Evolutionary conservation across 768 basidiomycete species (phyloP).

Genomic region (Pulveroboletus sp.): DNA sequence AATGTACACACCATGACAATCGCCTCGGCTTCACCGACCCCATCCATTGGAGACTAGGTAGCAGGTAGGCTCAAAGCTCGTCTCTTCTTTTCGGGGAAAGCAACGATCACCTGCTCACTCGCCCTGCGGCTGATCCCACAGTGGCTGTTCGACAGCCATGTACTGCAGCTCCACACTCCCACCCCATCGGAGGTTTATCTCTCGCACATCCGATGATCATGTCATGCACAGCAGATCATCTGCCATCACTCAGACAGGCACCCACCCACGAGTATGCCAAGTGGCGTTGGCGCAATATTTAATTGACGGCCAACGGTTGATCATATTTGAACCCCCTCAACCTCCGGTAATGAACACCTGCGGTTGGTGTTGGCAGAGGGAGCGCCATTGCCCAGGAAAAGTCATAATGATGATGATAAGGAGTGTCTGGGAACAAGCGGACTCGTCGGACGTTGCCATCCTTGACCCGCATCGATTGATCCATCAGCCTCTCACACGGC

Average conservation of each 20-base stretch:
- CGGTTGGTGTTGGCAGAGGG: too few species aligned
- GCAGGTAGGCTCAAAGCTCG: background rate
- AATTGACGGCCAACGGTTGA: background rate
- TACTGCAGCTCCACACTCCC: background rate
- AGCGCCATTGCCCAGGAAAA: background rate
- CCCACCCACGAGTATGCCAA: too few species aligned
- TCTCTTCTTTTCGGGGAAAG: background rate
- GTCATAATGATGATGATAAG: background rate
- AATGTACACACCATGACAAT: background rate
- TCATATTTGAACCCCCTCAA: background rate
- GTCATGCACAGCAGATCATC: constrained; percentile 4
- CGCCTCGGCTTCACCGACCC: background rate
- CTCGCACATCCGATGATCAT: constrained; percentile 7
- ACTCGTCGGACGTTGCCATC: constrained; percentile 7
- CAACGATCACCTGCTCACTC: background rate
- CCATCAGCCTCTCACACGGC: background rate
- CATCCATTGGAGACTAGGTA: background rate
- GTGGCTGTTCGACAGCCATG: background rate
- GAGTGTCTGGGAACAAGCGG: background rate
- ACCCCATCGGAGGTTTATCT: constrained; percentile 6
- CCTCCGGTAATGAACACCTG: background rate
- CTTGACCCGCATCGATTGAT: background rate
- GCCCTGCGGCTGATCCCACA: background rate
- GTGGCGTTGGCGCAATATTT: background rate
- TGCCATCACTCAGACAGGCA: constrained; percentile 4